phyloP scores from a whole-genome alignment of 2,329 filamentous ascomycete genomes.

The Grosmannia huntii region DNA sequence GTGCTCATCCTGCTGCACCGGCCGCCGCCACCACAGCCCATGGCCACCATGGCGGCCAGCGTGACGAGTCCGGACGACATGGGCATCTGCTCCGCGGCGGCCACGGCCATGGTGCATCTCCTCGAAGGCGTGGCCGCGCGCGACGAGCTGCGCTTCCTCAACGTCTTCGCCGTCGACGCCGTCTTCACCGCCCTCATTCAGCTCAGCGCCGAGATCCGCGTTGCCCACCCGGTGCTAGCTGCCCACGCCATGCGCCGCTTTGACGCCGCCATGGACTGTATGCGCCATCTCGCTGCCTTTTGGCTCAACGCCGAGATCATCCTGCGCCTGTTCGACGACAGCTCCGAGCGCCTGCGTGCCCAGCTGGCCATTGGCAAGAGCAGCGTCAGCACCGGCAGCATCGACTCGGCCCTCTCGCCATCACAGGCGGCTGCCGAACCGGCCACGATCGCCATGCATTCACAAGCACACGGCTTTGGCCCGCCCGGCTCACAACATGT shows the following conservation, averaged over 20 bases:
- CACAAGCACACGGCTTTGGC: neutral
- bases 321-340: constrained; percentile 13
- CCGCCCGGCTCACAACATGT: neutral
- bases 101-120: neutral
- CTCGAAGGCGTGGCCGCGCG: neutral
- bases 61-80: constrained; percentile 6
- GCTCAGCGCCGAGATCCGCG: constrained; percentile 12
- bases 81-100: constrained; percentile 1
- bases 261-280: constrained; percentile 11
- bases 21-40: constrained; percentile 1
- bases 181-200: constrained; percentile 10
- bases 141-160: neutral
- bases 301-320: constrained; percentile 15
- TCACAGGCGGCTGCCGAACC: no score
- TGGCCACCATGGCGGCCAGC: neutral
- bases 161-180: constrained; percentile 3
- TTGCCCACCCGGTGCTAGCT: constrained; percentile 13
- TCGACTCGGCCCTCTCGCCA: neutral
- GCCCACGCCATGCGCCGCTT: constrained; percentile 12
- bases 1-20: constrained; percentile 6
- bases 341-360: constrained; percentile 1
- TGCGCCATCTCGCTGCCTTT: constrained; percentile 10
- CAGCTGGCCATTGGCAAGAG: constrained; percentile 4
- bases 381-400: neutral
- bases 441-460: no score